These are phyloP conservation scores for Linum trigynum DNA, from an alignment of 345 rosid genomes.

Conservation along the genomic window DNA sequence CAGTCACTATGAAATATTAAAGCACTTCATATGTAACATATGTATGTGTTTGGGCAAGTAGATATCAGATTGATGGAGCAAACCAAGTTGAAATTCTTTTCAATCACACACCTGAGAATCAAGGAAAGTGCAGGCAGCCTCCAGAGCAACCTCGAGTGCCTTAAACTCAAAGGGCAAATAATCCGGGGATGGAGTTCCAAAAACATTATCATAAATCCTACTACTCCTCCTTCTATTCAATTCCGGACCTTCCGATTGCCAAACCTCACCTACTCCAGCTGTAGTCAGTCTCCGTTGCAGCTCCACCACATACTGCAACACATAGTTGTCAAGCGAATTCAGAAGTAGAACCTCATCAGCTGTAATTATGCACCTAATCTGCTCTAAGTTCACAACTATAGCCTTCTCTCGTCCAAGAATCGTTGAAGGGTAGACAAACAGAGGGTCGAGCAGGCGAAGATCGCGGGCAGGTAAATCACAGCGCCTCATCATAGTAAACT, in stretches of 20 bases:
- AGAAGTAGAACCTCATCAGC: slow-evolving; percentile 93
- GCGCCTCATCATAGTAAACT: slow-evolving; percentile 93
- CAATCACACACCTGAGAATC: slow-evolving; percentile 79
- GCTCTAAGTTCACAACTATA: slow-evolving; percentile 89
- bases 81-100: background rate
- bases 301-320: slow-evolving; percentile 91
- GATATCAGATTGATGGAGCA: background rate
- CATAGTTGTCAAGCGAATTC: slow-evolving; percentile 95
- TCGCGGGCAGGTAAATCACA: slow-evolving; percentile 99
- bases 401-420: slow-evolving; percentile 99
- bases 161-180: slow-evolving; percentile 96
- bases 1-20: too few species aligned
- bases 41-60: too few species aligned
- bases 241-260: slow-evolving; percentile 62
- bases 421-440: slow-evolving; percentile 93
- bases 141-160: slow-evolving; percentile 92
- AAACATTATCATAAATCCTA: slow-evolving; percentile 59
- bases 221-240: slow-evolving; percentile 39
- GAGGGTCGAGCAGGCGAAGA: slow-evolving; percentile 81
- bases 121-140: slow-evolving; percentile 95
- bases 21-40: too few species aligned
- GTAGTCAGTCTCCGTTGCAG: slow-evolving; percentile 71
- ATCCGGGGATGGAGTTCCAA: slow-evolving; percentile 70
- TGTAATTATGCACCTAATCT: slow-evolving; percentile 87
- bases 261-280: slow-evolving; percentile 50